Evolutionary conservation across 371 early-diverging fungal genomes (phyloP), one percentile per base, ranked within the genome.

Genomic region (Apophysomyces sp.): DNA sequence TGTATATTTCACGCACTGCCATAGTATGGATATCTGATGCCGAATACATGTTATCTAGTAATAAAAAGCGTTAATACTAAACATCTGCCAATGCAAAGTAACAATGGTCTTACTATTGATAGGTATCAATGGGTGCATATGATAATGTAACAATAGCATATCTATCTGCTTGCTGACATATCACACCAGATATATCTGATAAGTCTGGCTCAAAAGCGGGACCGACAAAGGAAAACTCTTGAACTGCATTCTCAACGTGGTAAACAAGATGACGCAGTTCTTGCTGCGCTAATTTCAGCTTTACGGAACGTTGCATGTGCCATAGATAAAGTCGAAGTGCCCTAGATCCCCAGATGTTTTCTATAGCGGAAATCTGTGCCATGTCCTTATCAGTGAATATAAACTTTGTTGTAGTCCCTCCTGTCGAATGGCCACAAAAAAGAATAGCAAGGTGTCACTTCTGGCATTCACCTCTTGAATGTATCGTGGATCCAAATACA

Each of bases 281-380:
- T 27, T 16, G 16, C 34, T n/a, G 37, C 16, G 16, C 4, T 32
- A 21, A 34, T 56, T n/a, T 24, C 3, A 28, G 7, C 15, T 3
- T 18, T 8, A 53, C 9, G 1, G 28, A n/a, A 11, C 21, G 34
- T 15, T 16, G 56, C 28, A 34, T 26, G 11, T 52, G 26, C 53
- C 28, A 27, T 9, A 53, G 53, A 26, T 26, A 53, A 53, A 26
- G 16, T 16, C 53, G 26, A 28, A 30, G 27, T 13, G 24, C 12
- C 27, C 53, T 53, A 28, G 29, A 13, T 34, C 34, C 34, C 13
- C 4, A 58, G 5, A 57, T 57, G 58, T 29, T 63, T 63, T 63
- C 58, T 63, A 57, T 29, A 52, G 56, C 49, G 52, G 27, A 13
- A 56, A 1, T 34, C 30, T 36, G 29, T 11, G 11, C 1, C 7